These are phyloP conservation scores for Ceratocystis albifundus DNA, from an alignment of 2,329 filamentous ascomycete species.

Conservation along the genomic window DNA sequence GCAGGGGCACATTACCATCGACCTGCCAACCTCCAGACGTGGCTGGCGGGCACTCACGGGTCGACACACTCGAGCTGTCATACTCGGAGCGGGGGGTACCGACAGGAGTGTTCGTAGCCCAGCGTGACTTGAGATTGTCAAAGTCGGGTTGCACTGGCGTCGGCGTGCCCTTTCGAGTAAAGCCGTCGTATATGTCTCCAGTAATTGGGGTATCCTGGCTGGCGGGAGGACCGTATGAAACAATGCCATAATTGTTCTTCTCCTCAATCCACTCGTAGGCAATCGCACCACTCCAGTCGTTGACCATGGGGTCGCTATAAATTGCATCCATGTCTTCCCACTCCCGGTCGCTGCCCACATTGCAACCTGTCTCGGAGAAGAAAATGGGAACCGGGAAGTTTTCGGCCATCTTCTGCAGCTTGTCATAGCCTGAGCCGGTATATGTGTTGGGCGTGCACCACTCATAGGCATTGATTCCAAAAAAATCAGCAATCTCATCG, in stretches of 20 bases:
- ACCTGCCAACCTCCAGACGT: conserved; percentile 62
- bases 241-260: conserved; percentile 68
- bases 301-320: conserved; percentile 60
- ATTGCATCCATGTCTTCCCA: conserved; percentile 67
- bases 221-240: conserved; percentile 58
- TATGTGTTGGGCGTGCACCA: conserved; percentile 57
- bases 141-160: conserved; percentile 67
- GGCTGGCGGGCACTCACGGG: conserved; percentile 57
- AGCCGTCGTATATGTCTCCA: conserved; percentile 53
- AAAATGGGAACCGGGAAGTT: conserved; percentile 74
- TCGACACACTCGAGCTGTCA: conserved; percentile 46
- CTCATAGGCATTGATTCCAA: conserved; percentile 74
- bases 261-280: conserved; percentile 88
- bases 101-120: conserved; percentile 59
- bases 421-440: conserved; percentile 54
- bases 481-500: conserved; percentile 67
- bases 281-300: conserved; percentile 62
- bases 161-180: conserved; percentile 58
- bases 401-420: conserved; percentile 54
- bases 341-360: conserved; percentile 45
- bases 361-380: conserved; percentile 84
- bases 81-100: conserved; percentile 58
- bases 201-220: conserved; percentile 34
- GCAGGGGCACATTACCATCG: conserved; percentile 56
- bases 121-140: conserved; percentile 61